Conservation (phyloP, 2,329 filamentous ascomycete genomes). For the Polytolypa hystricis region DNA sequence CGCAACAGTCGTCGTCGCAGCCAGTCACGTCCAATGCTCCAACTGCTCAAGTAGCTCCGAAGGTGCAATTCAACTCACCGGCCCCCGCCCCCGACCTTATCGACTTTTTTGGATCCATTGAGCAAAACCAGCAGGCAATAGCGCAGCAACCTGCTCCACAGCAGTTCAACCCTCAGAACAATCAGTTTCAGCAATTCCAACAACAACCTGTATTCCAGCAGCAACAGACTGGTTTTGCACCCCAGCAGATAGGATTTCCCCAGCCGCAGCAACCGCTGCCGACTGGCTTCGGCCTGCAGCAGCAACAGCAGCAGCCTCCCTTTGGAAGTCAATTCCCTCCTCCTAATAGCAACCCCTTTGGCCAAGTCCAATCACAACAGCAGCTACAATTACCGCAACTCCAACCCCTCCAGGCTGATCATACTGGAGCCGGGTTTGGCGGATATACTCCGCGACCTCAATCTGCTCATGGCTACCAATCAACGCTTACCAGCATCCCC, state of each 20-base stretch:
- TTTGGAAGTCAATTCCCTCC: constrained; percentile 16
- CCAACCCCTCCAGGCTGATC: constrained; percentile 47
- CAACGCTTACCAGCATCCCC: constrained; percentile 34
- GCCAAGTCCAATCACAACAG: constrained; percentile 17
- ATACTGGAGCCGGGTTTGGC: constrained; percentile 71
- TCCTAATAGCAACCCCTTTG: constrained; percentile 27
- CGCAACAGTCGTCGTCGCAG: constrained; percentile 18
- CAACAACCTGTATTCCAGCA: constrained; percentile 14
- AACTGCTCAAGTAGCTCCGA: constrained; percentile 19
- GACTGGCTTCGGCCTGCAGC: constrained; percentile 9
- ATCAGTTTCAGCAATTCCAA: constrained; percentile 21
- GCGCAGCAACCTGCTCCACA: constrained; percentile 31
- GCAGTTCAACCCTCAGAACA: constrained; percentile 19
- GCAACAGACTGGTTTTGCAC: constrained; percentile 26
- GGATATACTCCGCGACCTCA: constrained; percentile 65
- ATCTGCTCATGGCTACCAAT: constrained; percentile 32
- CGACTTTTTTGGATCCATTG: constrained; percentile 90
- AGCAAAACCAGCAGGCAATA: constrained; percentile 72
- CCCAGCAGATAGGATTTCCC: constrained; percentile 16
- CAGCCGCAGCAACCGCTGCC: constrained; percentile 16
- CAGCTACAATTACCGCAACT: constrained; percentile 17
- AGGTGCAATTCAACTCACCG: constrained; percentile 25
- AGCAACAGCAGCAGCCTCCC: constrained; percentile 13
- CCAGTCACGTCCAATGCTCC: constrained; percentile 14
- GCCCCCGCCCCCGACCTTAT: constrained; percentile 61